phyloP scores from a whole-genome alignment of 805 yeast species.

The Candida glaebosa region DNA sequence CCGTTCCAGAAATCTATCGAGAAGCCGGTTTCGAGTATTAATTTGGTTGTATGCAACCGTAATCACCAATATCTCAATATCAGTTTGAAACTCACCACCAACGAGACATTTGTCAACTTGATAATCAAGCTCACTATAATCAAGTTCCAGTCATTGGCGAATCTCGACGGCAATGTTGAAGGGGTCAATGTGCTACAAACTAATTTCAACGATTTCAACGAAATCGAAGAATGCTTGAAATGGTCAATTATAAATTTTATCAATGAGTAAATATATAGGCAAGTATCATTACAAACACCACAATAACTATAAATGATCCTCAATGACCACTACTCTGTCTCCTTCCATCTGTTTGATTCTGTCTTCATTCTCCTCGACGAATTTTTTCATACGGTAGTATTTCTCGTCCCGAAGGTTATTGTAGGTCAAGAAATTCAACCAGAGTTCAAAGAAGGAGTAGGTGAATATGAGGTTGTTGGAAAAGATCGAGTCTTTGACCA shows the following conservation, averaged over 20 bases:
- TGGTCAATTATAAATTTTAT: slow-evolving; percentile 47
- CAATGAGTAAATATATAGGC: background rate
- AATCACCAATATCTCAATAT: slow-evolving; percentile 20
- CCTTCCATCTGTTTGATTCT: slow-evolving; percentile 27
- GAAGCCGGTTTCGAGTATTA: slow-evolving; percentile 32
- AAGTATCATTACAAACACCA: background rate
- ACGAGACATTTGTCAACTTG: slow-evolving; percentile 40
- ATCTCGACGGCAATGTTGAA: slow-evolving; percentile 24
- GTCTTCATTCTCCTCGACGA: slow-evolving; percentile 36
- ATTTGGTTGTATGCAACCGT: slow-evolving; percentile 18
- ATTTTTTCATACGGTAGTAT: slow-evolving; percentile 43
- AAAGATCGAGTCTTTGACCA: slow-evolving; percentile 42
- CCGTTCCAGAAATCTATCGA: slow-evolving; percentile 40
- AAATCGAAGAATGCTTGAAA: slow-evolving; percentile 51
- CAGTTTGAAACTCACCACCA: slow-evolving; percentile 30
- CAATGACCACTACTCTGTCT: slow-evolving; percentile 29
- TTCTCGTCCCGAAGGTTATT: slow-evolving; percentile 64
- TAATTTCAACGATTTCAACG: slow-evolving; percentile 48
- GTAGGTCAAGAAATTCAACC: slow-evolving; percentile 64
- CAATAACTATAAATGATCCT: slow-evolving; percentile 11
- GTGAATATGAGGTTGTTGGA: slow-evolving; percentile 62
- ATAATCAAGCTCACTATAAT: slow-evolving; percentile 33
- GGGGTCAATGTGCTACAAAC: slow-evolving; percentile 43
- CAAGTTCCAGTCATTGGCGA: slow-evolving; percentile 21
- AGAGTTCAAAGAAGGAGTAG: slow-evolving; percentile 61